phyloP scores from a whole-genome alignment of 2,329 filamentous ascomycete species.

The Curvularia sp. region DNA sequence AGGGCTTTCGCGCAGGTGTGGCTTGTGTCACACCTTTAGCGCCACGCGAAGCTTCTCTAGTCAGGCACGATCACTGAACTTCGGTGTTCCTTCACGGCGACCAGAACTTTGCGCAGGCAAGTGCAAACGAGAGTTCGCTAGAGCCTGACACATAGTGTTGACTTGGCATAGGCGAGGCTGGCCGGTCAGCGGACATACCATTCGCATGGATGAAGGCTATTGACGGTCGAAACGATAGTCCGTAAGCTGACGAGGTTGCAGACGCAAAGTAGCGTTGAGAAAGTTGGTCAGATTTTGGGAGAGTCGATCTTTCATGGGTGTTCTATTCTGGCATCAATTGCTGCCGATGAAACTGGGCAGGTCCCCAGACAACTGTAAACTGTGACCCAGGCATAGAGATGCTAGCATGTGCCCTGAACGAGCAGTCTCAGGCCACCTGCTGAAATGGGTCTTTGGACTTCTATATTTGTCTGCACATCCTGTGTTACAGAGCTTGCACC shows the following conservation, averaged over 20 bases:
- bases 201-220: background rate
- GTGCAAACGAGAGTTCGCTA: background rate
- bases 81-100: background rate
- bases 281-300: background rate
- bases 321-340: background rate
- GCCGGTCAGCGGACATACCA: background rate
- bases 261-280: background rate
- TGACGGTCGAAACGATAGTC: background rate
- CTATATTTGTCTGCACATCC: conserved; percentile 1
- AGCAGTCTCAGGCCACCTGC: conserved; percentile 1
- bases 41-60: conserved; percentile 2
- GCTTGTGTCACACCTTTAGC: conserved; percentile 1
- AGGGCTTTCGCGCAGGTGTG: background rate
- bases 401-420: conserved; percentile 1
- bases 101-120: background rate
- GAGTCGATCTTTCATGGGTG: background rate
- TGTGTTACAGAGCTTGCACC: background rate
- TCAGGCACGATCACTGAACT: background rate
- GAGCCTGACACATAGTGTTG: background rate
- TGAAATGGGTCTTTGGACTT: background rate
- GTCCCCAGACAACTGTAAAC: background rate
- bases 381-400: background rate
- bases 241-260: background rate
- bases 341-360: background rate
- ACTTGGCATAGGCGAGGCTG: background rate